Base-by-base conservation (phyloP, 1,139 yeast species). In the Pichia sp. region DNA sequence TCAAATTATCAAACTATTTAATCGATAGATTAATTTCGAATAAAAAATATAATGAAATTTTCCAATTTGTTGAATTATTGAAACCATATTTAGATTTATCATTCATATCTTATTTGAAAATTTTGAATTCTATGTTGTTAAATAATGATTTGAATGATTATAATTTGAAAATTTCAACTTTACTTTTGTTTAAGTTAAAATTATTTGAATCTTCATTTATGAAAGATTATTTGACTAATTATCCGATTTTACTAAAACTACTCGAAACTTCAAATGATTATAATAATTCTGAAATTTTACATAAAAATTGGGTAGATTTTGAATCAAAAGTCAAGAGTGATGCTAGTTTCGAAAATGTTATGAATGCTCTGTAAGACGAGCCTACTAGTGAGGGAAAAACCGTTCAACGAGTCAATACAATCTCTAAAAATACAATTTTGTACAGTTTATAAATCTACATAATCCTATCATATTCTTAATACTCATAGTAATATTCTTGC, bases 51-150 rank as follows among this genome's bases (percentile, higher is more conserved):
- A 25, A 36, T 15, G 35, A 42, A 19, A 32, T 44, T 11, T 18
- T 46, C 8, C 28, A 46, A 18, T 35, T 37, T 30, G 41, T 41
- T 10, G 22, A 39, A n/a, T 39, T 35, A 18, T 4, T 44, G 3
- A 31, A 40, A 20, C 19, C 34, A 3, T 23, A 42, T 30, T 15
- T 41, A 4, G 28, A 43, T 30, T 20, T 46, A 10, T 18, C 25
- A 21, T 44, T 38, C 23, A 30, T 12, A 12, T 15, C 28, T 10
- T 43, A 40, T 28, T 23, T 38, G 24, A 28, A 22, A 6, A 22
- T 24, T 1, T 25, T 41, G 31, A 21, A 35, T n/a, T n/a, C 15
- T 3, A 26, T 26, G 18, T 5, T 35, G 8, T n/a, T 9, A 5
- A 8, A 4, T 9, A 15, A 35, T 19, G 14, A 17, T 10, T 28